Percentiles rank a stretch among this genome's conserved stretches.
phyloP scores from a whole-genome alignment of 164 flowering plant genomes.

The Aristolochia contorta region DNA sequence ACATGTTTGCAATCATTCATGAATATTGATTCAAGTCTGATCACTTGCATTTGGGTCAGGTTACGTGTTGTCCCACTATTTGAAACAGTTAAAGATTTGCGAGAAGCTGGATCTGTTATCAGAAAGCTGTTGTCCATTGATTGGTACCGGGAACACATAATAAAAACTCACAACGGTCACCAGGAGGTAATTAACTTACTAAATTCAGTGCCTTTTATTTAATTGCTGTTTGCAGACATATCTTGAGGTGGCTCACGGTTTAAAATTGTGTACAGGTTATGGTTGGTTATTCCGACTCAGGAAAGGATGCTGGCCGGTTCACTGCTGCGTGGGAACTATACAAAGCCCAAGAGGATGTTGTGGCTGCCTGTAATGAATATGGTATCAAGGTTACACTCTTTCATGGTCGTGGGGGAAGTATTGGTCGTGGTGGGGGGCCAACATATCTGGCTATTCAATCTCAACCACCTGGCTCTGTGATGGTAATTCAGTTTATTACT shows the following conservation, averaged over 20 bases:
- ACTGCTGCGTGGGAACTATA: conserved; percentile 98
- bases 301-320: conserved; percentile 94
- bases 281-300: conserved; percentile 97
- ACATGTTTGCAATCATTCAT: not conserved
- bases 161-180: conserved; percentile 76
- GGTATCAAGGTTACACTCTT: conserved; percentile 88
- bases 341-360: conserved; percentile 94
- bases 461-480: conserved; percentile 96
- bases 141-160: conserved; percentile 78
- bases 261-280: conserved; percentile 52
- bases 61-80: conserved; percentile 94
- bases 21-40: not conserved
- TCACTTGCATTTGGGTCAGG: conserved; percentile 2
- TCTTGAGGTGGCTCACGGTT: not conserved
- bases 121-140: conserved; percentile 81
- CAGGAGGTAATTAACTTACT: conserved; percentile 59
- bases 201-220: not conserved
- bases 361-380: conserved; percentile 84
- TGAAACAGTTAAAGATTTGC: conserved; percentile 88
- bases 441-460: conserved; percentile 96
- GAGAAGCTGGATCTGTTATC: conserved; percentile 85
- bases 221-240: conserved; percentile 2
- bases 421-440: conserved; percentile 98
- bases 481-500: conserved; percentile 34
- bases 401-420: conserved; percentile 98